These are phyloP conservation scores for Magnusiomyces suaveolens DNA, from an alignment of 1,139 yeast genomes.

Conservation along the genomic window DNA sequence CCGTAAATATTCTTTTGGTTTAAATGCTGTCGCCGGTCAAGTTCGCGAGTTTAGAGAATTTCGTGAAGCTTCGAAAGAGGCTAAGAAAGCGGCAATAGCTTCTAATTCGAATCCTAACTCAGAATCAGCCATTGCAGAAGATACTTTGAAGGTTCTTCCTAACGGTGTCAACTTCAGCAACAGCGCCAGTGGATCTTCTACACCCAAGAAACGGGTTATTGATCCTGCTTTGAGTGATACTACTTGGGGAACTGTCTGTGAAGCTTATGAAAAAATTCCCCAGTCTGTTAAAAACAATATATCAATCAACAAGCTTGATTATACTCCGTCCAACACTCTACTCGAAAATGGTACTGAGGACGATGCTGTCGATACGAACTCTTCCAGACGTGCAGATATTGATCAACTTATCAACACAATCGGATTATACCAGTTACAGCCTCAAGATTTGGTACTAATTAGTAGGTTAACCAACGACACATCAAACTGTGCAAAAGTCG, in stretches of 20 bases:
- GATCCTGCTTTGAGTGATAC: not conserved
- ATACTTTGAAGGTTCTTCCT: too few species aligned
- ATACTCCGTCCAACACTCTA: not conserved
- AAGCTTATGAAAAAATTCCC: not conserved
- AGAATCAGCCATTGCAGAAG: too few species aligned
- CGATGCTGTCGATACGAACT: too few species aligned
- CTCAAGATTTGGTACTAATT: slow-evolving; percentile 11
- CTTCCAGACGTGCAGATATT: too few species aligned
- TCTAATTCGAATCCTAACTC: too few species aligned
- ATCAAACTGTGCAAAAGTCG: not conserved
- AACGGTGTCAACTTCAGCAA: too few species aligned
- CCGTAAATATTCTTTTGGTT: not conserved
- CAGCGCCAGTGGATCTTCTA: not conserved
- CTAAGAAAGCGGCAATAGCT: not conserved
- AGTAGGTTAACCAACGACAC: slow-evolving; percentile 9
- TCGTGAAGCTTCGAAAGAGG: not conserved
- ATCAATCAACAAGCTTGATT: not conserved
- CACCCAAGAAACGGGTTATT: not conserved
- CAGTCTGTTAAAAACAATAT: not conserved
- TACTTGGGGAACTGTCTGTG: not conserved
- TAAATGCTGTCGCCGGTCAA: not conserved
- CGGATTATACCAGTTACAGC: not conserved
- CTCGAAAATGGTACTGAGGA: too few species aligned
- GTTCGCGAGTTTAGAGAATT: not conserved
- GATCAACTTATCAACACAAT: not conserved